These are phyloP conservation scores for Isatis lusitanica DNA, from an alignment of 441 rosid species.

Conservation along the genomic window DNA sequence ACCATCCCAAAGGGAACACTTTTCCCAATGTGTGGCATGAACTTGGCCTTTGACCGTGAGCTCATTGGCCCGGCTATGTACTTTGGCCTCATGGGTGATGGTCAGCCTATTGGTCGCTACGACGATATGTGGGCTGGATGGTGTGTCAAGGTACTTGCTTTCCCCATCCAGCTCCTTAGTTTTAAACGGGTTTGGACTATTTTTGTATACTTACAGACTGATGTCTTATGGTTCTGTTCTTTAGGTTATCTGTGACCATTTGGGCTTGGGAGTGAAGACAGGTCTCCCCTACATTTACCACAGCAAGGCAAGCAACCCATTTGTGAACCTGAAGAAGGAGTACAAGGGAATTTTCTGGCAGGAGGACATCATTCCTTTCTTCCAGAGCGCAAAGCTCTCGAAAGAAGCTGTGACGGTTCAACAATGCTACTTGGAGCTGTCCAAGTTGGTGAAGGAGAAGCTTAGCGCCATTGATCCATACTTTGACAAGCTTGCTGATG, in stretches of 20 bases:
- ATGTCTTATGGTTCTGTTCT: neutral
- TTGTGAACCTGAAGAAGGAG: slow-evolving; percentile 83
- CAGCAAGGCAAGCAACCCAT: slow-evolving; percentile 97
- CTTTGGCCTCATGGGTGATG: slow-evolving; percentile 96
- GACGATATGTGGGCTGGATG: slow-evolving; percentile 99
- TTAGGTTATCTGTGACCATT: slow-evolving; percentile 85
- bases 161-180: neutral
- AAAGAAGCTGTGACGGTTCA: slow-evolving; percentile 84
- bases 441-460: slow-evolving; percentile 80
- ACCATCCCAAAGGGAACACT: slow-evolving; percentile 89
- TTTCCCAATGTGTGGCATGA: slow-evolving; percentile 98
- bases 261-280: slow-evolving; percentile 86
- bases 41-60: slow-evolving; percentile 84
- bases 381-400: slow-evolving; percentile 65
- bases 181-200: neutral
- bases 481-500: slow-evolving; percentile 80
- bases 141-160: slow-evolving; percentile 67
- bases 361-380: slow-evolving; percentile 87
- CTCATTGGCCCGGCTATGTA: slow-evolving; percentile 91
- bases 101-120: slow-evolving; percentile 91
- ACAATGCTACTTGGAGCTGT: slow-evolving; percentile 78
- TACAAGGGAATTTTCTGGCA: slow-evolving; percentile 95
- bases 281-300: slow-evolving; percentile 94
- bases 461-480: slow-evolving; percentile 71
- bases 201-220: neutral